Percentiles rank a stretch among this genome's conserved stretches.
These are phyloP conservation scores for Papiliotrema terrestris DNA, from an alignment of 1,284 basidiomycete species.

Conservation along the genomic window DNA sequence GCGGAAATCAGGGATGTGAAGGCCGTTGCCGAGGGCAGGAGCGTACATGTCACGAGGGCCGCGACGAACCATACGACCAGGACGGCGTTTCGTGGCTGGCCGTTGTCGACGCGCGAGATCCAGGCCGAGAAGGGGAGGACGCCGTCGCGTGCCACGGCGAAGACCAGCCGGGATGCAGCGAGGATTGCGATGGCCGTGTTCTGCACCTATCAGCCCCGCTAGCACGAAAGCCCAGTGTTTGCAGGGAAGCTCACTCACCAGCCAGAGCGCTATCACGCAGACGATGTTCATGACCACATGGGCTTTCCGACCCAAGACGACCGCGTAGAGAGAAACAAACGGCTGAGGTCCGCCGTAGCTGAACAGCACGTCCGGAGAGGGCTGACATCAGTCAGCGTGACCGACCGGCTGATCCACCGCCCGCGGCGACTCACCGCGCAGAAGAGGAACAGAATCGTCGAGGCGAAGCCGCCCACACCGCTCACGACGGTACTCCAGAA, in stretches of 20 bases:
- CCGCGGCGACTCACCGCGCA: conserved; percentile 53
- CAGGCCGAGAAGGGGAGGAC: conserved; percentile 70
- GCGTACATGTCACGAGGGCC: conserved; percentile 68
- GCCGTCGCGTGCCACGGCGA: conserved; percentile 81
- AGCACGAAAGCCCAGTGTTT: background rate
- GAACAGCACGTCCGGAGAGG: conserved; percentile 68
- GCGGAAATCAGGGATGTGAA: conserved; percentile 81
- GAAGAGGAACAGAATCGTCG: conserved; percentile 76
- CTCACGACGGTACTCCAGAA: conserved; percentile 69
- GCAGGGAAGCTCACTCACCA: background rate
- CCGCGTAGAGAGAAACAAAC: conserved; percentile 73
- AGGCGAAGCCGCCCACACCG: conserved; percentile 67
- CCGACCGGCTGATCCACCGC: background rate
- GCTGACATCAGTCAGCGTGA: conserved; percentile 38
- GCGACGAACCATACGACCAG: conserved; percentile 75
- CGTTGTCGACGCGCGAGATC: conserved; percentile 61
- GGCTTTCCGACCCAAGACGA: conserved; percentile 70
- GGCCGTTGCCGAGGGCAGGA: conserved; percentile 77
- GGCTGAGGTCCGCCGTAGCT: conserved; percentile 74
- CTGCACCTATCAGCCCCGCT: conserved; percentile 55
- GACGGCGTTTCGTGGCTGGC: conserved; percentile 74
- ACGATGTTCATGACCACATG: conserved; percentile 79
- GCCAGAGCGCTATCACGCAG: conserved; percentile 57
- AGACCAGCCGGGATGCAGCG: conserved; percentile 76
- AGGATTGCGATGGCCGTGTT: conserved; percentile 79